phyloP scores from a whole-genome alignment of 306 rosid genomes.

The Sechiopsis laciniata region DNA sequence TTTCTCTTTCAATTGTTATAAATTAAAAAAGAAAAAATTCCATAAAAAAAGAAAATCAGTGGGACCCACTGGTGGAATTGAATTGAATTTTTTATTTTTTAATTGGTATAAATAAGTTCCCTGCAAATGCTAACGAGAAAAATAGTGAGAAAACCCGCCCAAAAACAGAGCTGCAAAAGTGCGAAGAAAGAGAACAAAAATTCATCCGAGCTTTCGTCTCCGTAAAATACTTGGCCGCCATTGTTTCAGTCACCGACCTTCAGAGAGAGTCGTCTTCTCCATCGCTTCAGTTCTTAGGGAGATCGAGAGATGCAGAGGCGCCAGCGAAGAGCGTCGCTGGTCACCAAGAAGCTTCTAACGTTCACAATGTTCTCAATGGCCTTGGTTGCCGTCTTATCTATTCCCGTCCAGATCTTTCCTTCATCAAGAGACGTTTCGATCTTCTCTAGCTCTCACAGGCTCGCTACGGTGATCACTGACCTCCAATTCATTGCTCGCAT shows the following conservation, averaged over 20 bases:
- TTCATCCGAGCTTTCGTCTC: neutral
- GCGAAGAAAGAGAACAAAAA: neutral
- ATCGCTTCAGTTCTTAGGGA: neutral
- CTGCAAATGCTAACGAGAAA: neutral
- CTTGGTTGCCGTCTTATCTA: constrained; percentile 47
- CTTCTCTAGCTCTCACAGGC: constrained; percentile 54
- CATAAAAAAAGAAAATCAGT: neutral
- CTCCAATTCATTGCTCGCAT: neutral
- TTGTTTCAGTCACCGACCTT: neutral
- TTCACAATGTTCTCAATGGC: constrained; percentile 54
- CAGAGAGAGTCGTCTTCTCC: constrained; percentile 5
- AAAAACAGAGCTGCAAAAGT: constrained; percentile 11
- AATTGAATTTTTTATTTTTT: neutral
- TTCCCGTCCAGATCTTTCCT: constrained; percentile 53
- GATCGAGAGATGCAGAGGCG: constrained; percentile 57
- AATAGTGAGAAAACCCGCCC: neutral
- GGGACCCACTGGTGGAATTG: neutral
- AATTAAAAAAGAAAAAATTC: too few relatives aligned
- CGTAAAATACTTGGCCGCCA: neutral
- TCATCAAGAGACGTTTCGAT: constrained; percentile 40
- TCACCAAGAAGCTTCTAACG: constrained; percentile 55
- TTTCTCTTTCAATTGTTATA: too few relatives aligned
- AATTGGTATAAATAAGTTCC: constrained; percentile 1
- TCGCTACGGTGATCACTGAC: constrained; percentile 47
- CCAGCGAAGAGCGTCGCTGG: constrained; percentile 32